Percentiles rank a stretch among this genome's conserved stretches.
phyloP scores from a whole-genome alignment of 768 basidiomycete species.

The Tylopilus balloui region DNA sequence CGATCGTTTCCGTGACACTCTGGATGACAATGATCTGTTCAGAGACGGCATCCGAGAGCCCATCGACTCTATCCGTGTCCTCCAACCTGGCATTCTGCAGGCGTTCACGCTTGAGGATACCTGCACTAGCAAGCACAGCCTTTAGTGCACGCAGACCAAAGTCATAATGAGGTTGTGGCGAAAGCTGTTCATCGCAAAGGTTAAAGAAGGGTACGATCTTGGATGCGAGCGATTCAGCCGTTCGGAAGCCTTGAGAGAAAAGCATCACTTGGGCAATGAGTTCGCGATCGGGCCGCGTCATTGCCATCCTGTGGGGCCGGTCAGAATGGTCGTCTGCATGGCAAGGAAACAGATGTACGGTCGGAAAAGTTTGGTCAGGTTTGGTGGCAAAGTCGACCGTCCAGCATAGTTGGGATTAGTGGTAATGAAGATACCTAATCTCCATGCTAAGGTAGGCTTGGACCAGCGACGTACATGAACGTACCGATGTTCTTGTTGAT shows the following conservation, averaged over 20 bases:
- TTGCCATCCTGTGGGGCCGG: conserved; percentile 73
- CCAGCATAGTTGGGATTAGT: conserved; percentile 99
- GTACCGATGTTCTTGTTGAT: conserved; percentile 91
- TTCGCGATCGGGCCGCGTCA: conserved; percentile 97
- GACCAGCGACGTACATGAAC: conserved; percentile 4
- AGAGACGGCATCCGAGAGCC: conserved; percentile 66
- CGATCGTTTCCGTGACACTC: conserved; percentile 97
- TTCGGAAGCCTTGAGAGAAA: conserved; percentile 98
- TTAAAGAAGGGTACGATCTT: conserved; percentile 99
- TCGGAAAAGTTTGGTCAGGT: conserved; percentile 88
- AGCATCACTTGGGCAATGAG: conserved; percentile 99
- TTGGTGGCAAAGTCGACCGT: conserved; percentile 85
- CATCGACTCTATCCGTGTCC: conserved; percentile 41
- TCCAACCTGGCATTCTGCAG: conserved; percentile 46
- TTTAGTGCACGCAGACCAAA: conserved; percentile 97
- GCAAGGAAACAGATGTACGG: conserved; percentile 52
- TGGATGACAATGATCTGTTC: conserved; percentile 98
- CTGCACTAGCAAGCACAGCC: conserved; percentile 92
- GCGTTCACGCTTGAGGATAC: conserved; percentile 93
- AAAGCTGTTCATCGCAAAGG: conserved; percentile 95
- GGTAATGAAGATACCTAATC: conserved; percentile 91
- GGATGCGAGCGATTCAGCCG: conserved; percentile 94
- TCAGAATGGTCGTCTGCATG: conserved; percentile 3
- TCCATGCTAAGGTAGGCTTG: conserved; percentile 7
- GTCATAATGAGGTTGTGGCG: conserved; percentile 97